Base-by-base conservation (phyloP, 2,329 filamentous ascomycete species). In the Trichophyton benhamiae region DNA sequence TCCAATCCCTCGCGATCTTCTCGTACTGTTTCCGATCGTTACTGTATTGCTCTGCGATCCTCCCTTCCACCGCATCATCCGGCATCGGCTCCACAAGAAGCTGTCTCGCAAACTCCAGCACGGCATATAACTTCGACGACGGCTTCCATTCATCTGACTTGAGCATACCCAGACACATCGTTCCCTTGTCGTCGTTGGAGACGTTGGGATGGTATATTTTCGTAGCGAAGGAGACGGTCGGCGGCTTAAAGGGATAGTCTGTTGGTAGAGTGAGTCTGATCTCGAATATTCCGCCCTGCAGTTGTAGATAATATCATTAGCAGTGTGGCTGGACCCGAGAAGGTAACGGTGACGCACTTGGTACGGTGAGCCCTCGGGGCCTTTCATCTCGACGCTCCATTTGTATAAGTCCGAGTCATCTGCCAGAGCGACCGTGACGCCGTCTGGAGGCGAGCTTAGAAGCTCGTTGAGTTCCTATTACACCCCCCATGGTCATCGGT, bases 161-260 rank as follows among this genome's bases (percentile, higher is more conserved):
- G 67, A 96, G 83, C 74, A 91, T 83, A 63, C 84, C 85, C 52
- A 96, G 80, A 76, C 91, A 96, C 83, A 96, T 89, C 76, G 82
- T 87, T 64, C 91, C 91, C 67, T 85, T 83, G 71, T 83, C 82
- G 74, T 95, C 91, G 80, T 95, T 94, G 71, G 87, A 90, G 63
- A 96, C 83, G 77, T 96, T 96, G 52, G 91, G 91, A 78, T 96
- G 91, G 82, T 95, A 96, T 79, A 99, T 97, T 78, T 96, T 96
- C 68, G 95, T 99, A 60, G 97, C 81, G 77, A 99, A 99, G 61
- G 94, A 89, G 72, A 99, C 96, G 80, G 96, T 96, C 53, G 94
- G 94, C 58, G 94, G 92, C 48, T 91, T 96, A 94, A 99, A 99
- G 49, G 94, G 94, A 74, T 99, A 99, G 78, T 99, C 94, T 71